Percentiles rank a stretch among this genome's conserved stretches.
Evolutionary conservation across 768 basidiomycete genomes (phyloP).

Genomic region (Tulasnella sp.): DNA sequence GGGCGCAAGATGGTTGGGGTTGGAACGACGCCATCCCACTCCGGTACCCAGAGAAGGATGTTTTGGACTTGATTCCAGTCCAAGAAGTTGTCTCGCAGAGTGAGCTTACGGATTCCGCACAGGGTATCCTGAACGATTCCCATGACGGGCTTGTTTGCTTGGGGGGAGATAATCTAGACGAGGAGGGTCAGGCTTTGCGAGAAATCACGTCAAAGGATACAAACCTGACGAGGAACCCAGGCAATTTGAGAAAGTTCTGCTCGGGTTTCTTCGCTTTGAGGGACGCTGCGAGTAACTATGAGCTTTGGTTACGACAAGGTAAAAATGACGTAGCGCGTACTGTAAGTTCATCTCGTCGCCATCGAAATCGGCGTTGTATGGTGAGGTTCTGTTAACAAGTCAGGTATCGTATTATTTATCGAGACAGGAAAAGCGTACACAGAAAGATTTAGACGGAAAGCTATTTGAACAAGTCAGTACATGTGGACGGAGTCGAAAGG

Average conservation of each 20-base stretch:
- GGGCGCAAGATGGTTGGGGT: slow-evolving; percentile 93
- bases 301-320: not conserved
- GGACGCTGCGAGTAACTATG: slow-evolving; percentile 48
- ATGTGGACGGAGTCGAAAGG: slow-evolving; percentile 11
- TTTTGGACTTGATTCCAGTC: slow-evolving; percentile 97
- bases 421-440: slow-evolving; percentile 49
- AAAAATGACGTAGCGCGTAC: slow-evolving; percentile 41
- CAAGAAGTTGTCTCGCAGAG: slow-evolving; percentile 86
- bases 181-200: not conserved
- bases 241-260: slow-evolving; percentile 97
- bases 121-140: slow-evolving; percentile 99
- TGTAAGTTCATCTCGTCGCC: slow-evolving; percentile 99
- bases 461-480: slow-evolving; percentile 28
- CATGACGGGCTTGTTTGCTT: slow-evolving; percentile 99
- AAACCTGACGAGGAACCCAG: slow-evolving; percentile 93
- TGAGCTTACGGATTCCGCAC: slow-evolving; percentile 95
- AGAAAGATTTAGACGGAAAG: slow-evolving; percentile 95
- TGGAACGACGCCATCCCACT: slow-evolving; percentile 91
- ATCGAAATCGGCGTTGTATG: slow-evolving; percentile 99
- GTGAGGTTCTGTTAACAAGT: slow-evolving; percentile 69
- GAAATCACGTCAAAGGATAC: slow-evolving; percentile 14
- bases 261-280: slow-evolving; percentile 95
- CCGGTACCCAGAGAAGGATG: slow-evolving; percentile 94
- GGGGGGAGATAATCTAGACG: slow-evolving; percentile 88
- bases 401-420: slow-evolving; percentile 4